Base-by-base conservation (phyloP, 139 green algal genomes). In the Chlamydomonas schloesseri region DNA sequence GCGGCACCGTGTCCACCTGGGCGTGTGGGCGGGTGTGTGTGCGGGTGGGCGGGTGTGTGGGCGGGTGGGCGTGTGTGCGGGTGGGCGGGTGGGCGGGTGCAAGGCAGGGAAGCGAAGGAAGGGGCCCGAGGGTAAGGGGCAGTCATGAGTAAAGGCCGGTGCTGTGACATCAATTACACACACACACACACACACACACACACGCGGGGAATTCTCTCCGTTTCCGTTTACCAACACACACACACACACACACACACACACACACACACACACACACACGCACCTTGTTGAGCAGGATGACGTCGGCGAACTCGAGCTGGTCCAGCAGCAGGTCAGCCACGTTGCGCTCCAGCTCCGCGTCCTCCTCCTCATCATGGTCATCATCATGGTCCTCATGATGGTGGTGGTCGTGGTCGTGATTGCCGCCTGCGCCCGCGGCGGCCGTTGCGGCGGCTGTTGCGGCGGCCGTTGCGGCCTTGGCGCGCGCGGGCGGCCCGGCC, bases 271-370 rank as follows among this genome's bases (percentile, higher is more conserved):
- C n/a, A n/a, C n/a, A n/a, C n/a, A n/a, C 42, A 8, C 76, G 4
- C 90, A 55, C 76, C 87, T 98, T 98, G 89, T 97, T 98, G 10
- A 98, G 90, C 58, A 97, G 29, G 28, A 98, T 91, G 28, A 98
- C 93, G 81, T 98, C 91, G 26, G 96, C 95, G 90, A 94, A 96
- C 88, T 97, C 95, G 23, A 97, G 90, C 75, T 96, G 89, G 58
- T 96, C 92, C 73, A 97, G 73, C 62, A 98, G 71, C 57, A 97
- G 89, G 79, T 97, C 91, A 11, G 91, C 89, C 62, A 96, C 85
- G 70, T 90, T 95, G 34, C 95, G 87, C 60, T 94, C 91, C 37
- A 91, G 87, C 23, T 91, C 88, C 14, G 90, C 89, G 17, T 92
- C 78, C 46, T 37, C 71, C 70, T 76, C 70, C 0, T 82, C 65